These are phyloP conservation scores for Scedosporium boydii DNA, from an alignment of 2,329 filamentous ascomycete genomes.

Conservation along the genomic window DNA sequence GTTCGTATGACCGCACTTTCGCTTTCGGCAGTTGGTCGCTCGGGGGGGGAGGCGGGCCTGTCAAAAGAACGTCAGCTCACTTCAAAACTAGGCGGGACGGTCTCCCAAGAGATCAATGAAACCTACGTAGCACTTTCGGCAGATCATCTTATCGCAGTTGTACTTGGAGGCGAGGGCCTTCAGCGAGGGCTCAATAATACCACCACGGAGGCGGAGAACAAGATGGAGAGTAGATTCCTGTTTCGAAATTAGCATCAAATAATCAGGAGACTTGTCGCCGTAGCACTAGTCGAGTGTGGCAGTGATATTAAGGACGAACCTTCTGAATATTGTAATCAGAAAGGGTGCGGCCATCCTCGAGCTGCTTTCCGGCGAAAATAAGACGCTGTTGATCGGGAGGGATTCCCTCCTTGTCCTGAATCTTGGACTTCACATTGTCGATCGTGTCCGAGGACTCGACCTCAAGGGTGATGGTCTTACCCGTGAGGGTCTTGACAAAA, in stretches of 20 bases:
- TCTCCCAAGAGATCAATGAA: neutral
- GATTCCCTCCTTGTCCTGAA: slow-evolving; percentile 99
- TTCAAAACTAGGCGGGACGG: too few species aligned
- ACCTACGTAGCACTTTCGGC: slow-evolving; percentile 99
- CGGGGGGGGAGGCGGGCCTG: slow-evolving; percentile 82
- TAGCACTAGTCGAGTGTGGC: slow-evolving; percentile 2
- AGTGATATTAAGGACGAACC: slow-evolving; percentile 41
- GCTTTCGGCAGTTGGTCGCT: slow-evolving; percentile 99
- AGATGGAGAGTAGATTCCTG: slow-evolving; percentile 97
- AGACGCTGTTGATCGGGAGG: slow-evolving; percentile 96
- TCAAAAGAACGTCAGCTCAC: neutral
- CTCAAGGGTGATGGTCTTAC: slow-evolving; percentile 99
- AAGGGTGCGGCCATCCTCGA: slow-evolving; percentile 94
- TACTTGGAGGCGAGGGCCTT: slow-evolving; percentile 98
- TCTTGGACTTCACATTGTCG: slow-evolving; percentile 99
- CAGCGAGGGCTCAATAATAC: slow-evolving; percentile 97
- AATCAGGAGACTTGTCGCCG: slow-evolving; percentile 1
- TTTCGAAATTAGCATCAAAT: slow-evolving; percentile 19
- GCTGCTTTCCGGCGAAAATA: slow-evolving; percentile 98
- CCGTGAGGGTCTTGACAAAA: slow-evolving; percentile 99
- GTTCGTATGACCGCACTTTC: slow-evolving; percentile 99
- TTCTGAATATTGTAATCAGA: slow-evolving; percentile 99
- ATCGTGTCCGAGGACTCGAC: slow-evolving; percentile 98
- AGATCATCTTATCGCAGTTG: slow-evolving; percentile 99
- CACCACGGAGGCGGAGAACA: slow-evolving; percentile 97